Conservation (phyloP, 2,329 filamentous ascomycete genomes). For the Ceratocystis papillata region DNA sequence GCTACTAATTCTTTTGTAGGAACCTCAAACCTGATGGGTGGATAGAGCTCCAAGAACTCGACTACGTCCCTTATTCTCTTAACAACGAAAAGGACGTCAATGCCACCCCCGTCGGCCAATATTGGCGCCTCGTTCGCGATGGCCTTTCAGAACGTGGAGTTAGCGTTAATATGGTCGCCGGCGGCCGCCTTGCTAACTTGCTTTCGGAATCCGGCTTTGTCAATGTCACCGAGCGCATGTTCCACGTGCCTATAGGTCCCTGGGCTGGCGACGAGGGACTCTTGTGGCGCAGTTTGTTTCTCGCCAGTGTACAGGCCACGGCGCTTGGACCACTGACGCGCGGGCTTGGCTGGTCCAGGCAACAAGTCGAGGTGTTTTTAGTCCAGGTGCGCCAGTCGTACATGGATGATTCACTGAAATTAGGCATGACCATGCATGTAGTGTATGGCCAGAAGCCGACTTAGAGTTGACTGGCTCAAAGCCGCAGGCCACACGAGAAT, state of each 20-base stretch:
- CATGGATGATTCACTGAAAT: conserved; percentile 36
- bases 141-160: conserved; percentile 38
- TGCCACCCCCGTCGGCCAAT: conserved; percentile 37
- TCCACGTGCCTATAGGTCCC: conserved; percentile 44
- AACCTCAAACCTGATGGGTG: conserved; percentile 45
- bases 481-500: not conserved
- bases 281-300: conserved; percentile 42
- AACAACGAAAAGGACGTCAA: conserved; percentile 34
- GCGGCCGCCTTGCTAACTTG: conserved; percentile 34
- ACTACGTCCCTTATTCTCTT: conserved; percentile 39
- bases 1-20: conserved; percentile 28
- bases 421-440: conserved; percentile 47
- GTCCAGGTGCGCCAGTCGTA: conserved; percentile 41
- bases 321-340: conserved; percentile 43
- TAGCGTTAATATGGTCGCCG: conserved; percentile 38
- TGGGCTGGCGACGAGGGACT: conserved; percentile 46
- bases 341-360: conserved; percentile 38
- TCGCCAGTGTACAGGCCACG: conserved; percentile 43
- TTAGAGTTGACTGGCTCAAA: not conserved
- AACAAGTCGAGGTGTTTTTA: conserved; percentile 41
- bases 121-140: conserved; percentile 38
- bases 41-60: conserved; percentile 46
- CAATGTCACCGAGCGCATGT: conserved; percentile 41
- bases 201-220: conserved; percentile 43
- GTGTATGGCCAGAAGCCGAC: conserved; percentile 44